These are phyloP conservation scores for Cordia subcordata DNA, from an alignment of 257 asterid species.

Conservation along the genomic window DNA sequence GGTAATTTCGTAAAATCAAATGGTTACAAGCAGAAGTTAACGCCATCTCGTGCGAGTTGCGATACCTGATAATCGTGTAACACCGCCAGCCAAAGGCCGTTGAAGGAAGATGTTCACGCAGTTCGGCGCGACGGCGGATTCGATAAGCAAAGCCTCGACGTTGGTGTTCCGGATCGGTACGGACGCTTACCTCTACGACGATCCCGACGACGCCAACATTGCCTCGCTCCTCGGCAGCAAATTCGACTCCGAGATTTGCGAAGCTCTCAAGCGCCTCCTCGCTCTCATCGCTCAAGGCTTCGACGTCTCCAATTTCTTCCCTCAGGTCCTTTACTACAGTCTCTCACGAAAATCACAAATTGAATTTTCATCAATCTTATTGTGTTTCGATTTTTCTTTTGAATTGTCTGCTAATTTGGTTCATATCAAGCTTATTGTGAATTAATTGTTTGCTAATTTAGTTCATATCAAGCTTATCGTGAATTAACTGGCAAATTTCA, in stretches of 20 bases:
- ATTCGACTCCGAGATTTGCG: slow-evolving; percentile 92
- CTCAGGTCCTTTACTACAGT: slow-evolving; percentile 42
- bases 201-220: slow-evolving; percentile 91
- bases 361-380: not conserved
- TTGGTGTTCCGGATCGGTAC: slow-evolving; percentile 92
- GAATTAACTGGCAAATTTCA: no score
- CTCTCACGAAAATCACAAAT: not conserved
- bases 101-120: slow-evolving; percentile 54
- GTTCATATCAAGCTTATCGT: not conserved
- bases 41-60: no score
- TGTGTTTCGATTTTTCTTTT: not conserved
- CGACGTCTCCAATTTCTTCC: slow-evolving; percentile 81
- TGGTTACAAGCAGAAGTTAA: no score
- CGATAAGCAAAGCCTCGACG: slow-evolving; percentile 90
- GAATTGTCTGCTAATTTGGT: not conserved
- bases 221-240: slow-evolving; percentile 88
- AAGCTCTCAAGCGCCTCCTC: slow-evolving; percentile 90
- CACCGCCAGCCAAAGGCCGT: no score
- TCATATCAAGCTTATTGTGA: no score
- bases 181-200: slow-evolving; percentile 94
- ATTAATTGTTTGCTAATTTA: not conserved
- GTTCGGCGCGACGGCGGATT: slow-evolving; percentile 86
- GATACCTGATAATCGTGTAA: no score
- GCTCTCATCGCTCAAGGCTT: slow-evolving; percentile 93
- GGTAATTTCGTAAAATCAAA: no score